Evolutionary conservation across 495 filamentous ascomycete genomes (phyloP), one percentile per base, ranked within the genome.

Genomic region (Trypethelium eluteriae): DNA sequence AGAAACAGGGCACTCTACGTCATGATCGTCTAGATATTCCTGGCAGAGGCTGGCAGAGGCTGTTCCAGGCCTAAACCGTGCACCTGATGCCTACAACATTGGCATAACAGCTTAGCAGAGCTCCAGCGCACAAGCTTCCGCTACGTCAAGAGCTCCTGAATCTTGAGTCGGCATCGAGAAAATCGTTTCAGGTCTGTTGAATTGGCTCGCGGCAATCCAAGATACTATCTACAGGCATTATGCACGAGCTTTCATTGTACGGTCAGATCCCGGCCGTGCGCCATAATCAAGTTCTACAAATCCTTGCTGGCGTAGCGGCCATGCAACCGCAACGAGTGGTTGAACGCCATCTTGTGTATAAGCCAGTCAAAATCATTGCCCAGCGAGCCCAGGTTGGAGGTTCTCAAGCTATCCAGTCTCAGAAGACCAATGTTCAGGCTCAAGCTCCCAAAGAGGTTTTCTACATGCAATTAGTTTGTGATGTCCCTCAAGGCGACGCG

Each of bases 261-360:
- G 81, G 75, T 47, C 77, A 80, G 57, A 72, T 84, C 44, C 76
- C 83, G 5, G 41, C 67, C 34, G 65, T 73, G 2, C 79, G 81
- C 16, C 80, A 83, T 71, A 71, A 76, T 70, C 86, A 88, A 75
- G 80, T 90, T 56, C 79, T 89, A 62, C 83, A 87, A 64, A 84
- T 90, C 71, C 81, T 91, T 64, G 82, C 86, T 34, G 88, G 86
- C 57, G 74, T 90, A 65, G 83, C 86, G 38, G 85, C 84, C 68
- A 87, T 88, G 84, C 83, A 86, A 67, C 88, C 88, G 35, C 77
- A 80, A 68, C 79, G 78, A 66, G 76, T 83, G 64, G 67, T 84
- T 56, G 83, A 88, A 71, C 84, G 86, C 63, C 84, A 85, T 70
- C 76, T 89, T 69, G 74, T 89, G 67, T 90, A 86, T 80, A 86